These are phyloP conservation scores for Jatropha podagrica DNA, from an alignment of 441 rosid genomes.

Conservation along the genomic window DNA sequence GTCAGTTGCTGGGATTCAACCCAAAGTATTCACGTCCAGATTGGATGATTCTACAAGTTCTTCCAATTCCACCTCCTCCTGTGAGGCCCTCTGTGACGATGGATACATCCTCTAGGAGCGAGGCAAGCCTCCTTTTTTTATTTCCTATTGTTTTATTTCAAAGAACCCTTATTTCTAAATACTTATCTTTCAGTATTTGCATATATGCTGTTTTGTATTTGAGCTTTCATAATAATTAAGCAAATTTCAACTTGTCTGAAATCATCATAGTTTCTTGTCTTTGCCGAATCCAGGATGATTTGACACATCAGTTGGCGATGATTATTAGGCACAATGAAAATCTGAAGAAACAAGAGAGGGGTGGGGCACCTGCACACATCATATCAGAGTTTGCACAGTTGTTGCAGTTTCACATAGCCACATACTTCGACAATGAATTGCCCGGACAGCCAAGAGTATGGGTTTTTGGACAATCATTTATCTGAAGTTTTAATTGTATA, in stretches of 20 bases:
- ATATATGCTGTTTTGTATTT: background rate
- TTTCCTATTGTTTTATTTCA: constrained; percentile 1
- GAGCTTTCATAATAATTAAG: background rate
- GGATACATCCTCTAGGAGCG: constrained; percentile 99
- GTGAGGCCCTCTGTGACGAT: constrained; percentile 99
- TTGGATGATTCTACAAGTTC: constrained; percentile 99
- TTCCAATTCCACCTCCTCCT: constrained; percentile 98
- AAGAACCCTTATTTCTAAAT: background rate
- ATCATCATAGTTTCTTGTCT: constrained; percentile 24
- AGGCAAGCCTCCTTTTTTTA: constrained; percentile 48
- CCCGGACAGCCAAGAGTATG: constrained; percentile 99
- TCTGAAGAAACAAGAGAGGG: constrained; percentile 89
- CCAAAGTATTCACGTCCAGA: constrained; percentile 32
- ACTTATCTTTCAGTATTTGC: background rate
- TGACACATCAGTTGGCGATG: constrained; percentile 97
- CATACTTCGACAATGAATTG: constrained; percentile 97
- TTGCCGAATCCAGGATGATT: constrained; percentile 72
- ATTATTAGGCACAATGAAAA: constrained; percentile 92
- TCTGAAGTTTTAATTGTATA: background rate
- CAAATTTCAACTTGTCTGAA: constrained; percentile 1
- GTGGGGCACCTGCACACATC: constrained; percentile 98
- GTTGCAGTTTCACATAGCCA: constrained; percentile 94
- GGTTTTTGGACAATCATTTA: background rate
- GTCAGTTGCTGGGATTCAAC: constrained; percentile 33
- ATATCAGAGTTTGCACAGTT: constrained; percentile 96